Evolutionary conservation across 2,329 filamentous ascomycete genomes (phyloP).

Genomic region (Penicillium sp.): DNA sequence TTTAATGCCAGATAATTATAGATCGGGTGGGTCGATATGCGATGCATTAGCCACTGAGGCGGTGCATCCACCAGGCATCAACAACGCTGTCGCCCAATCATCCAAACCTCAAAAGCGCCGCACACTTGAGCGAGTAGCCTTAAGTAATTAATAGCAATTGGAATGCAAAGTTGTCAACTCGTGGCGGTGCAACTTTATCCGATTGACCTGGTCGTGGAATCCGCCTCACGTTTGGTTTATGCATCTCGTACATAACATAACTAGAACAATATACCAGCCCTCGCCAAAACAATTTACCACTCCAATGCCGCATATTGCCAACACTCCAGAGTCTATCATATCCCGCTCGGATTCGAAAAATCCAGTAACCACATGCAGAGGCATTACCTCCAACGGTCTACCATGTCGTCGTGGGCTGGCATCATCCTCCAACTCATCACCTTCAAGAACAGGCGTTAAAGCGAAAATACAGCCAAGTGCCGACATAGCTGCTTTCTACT

Average conservation of each 20-base stretch:
- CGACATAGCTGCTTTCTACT: conserved; percentile 64
- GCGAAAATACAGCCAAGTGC: conserved; percentile 29
- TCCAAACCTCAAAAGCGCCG: not conserved
- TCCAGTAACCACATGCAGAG: conserved; percentile 81
- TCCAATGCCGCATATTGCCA: conserved; percentile 67
- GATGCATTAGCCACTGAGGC: conserved; percentile 30
- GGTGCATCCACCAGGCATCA: conserved; percentile 26
- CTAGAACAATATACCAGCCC: not conserved
- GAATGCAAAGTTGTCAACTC: not conserved
- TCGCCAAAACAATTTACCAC: not conserved
- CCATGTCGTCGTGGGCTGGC: conserved; percentile 78
- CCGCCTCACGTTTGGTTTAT: not conserved
- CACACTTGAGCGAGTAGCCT: not conserved
- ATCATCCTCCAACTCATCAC: conserved; percentile 47
- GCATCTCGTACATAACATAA: not conserved
- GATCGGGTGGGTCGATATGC: conserved; percentile 18
- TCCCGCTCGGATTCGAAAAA: conserved; percentile 84
- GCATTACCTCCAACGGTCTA: conserved; percentile 79
- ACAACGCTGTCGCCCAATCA: conserved; percentile 10
- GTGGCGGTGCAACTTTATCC: conserved; percentile 3
- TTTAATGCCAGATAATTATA: conserved; percentile 6
- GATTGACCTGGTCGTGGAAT: not conserved
- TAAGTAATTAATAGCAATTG: not conserved
- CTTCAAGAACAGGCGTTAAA: conserved; percentile 32
- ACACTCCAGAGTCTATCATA: conserved; percentile 81